phyloP scores from a whole-genome alignment of 2,329 filamentous ascomycete genomes.

The Alternaria conjuncta region DNA sequence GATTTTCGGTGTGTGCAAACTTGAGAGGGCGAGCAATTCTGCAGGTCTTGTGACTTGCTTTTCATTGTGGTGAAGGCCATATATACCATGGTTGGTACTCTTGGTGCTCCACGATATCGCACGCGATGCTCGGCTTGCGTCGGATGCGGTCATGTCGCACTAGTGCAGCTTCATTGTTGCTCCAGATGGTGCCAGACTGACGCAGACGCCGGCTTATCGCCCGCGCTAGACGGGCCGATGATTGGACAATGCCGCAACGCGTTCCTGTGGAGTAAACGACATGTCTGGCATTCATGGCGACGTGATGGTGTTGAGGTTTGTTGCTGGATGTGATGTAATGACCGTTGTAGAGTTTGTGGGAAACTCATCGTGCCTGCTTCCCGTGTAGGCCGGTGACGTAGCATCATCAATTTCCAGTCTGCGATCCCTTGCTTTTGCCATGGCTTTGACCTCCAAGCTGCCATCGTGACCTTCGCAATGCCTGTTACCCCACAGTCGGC shows the following conservation, averaged over 20 bases:
- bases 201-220: slow-evolving; percentile 15
- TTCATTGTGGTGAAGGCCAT: slow-evolving; percentile 20
- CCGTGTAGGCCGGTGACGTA: background rate
- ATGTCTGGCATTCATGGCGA: background rate
- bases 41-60: slow-evolving; percentile 19
- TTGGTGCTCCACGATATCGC: slow-evolving; percentile 22
- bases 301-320: background rate
- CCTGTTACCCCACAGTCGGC: slow-evolving; percentile 19
- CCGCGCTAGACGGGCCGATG: background rate
- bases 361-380: background rate
- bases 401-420: background rate
- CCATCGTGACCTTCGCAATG: slow-evolving; percentile 12
- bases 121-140: slow-evolving; percentile 36
- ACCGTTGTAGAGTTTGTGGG: background rate
- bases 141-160: slow-evolving; percentile 24
- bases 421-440: background rate
- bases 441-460: background rate
- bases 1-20: background rate
- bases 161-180: slow-evolving; percentile 15
- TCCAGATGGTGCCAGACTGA: slow-evolving; percentile 19
- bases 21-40: slow-evolving; percentile 1
- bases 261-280: background rate
- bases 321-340: background rate
- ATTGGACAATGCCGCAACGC: slow-evolving; percentile 16
- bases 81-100: slow-evolving; percentile 27